Evolutionary conservation across 805 yeast species (phyloP).

Genomic region (Schwanniomyces vanrijiae): DNA sequence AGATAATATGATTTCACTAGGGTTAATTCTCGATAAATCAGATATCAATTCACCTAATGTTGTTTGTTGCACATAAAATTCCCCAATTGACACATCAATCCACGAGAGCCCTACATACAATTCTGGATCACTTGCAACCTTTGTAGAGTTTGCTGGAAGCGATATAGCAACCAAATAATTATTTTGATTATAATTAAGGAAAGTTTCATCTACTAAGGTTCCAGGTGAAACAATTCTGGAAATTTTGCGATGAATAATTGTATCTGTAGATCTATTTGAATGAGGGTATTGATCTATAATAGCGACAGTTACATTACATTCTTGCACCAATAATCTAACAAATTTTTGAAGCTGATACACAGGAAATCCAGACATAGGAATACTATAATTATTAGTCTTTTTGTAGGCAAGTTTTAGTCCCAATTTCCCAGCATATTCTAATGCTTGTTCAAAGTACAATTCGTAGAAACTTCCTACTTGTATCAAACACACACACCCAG

Average conservation of each 20-base stretch:
- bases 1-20: conserved; percentile 73
- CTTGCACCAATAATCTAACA: conserved; percentile 70
- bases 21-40: conserved; percentile 74
- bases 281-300: conserved; percentile 65
- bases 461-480: conserved; percentile 90
- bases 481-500: conserved; percentile 47
- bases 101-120: conserved; percentile 72
- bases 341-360: conserved; percentile 67
- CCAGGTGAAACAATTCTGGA: conserved; percentile 89
- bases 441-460: conserved; percentile 87
- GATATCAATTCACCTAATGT: conserved; percentile 60
- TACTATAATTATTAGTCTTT: conserved; percentile 37
- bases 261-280: conserved; percentile 18
- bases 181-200: conserved; percentile 69
- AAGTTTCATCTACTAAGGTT: conserved; percentile 82
- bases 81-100: conserved; percentile 88
- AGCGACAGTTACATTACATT: conserved; percentile 70
- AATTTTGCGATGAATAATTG: conserved; percentile 61
- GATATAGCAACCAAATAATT: conserved; percentile 69
- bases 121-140: conserved; percentile 38
- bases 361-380: conserved; percentile 95
- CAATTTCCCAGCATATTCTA: conserved; percentile 63
- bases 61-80: conserved; percentile 66
- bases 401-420: conserved; percentile 70
- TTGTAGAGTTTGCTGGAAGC: conserved; percentile 50